Conservation (phyloP, 2,329 filamentous ascomycete genomes). For the Aspergillus candidus region DNA sequence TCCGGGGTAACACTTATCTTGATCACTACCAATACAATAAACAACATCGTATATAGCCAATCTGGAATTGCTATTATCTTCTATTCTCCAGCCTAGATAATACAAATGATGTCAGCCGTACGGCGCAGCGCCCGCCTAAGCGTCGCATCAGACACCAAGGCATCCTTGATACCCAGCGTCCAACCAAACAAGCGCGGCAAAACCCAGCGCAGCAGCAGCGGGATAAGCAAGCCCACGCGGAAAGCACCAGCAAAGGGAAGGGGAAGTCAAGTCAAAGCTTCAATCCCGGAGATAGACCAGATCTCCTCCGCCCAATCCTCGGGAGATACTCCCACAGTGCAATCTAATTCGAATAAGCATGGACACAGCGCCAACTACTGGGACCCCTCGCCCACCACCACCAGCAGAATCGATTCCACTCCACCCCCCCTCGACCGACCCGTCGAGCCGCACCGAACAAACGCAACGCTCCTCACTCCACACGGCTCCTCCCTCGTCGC, state of each 20-base stretch:
- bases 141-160: slow-evolving; percentile 17
- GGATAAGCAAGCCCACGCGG: slow-evolving; percentile 8
- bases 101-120: slow-evolving; percentile 41
- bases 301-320: too few species aligned
- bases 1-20: too few species aligned
- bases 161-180: slow-evolving; percentile 15
- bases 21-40: too few species aligned
- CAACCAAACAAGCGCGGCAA: slow-evolving; percentile 17
- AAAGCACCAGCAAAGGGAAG: slow-evolving; percentile 21
- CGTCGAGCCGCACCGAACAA: slow-evolving; percentile 44
- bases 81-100: not conserved
- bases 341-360: slow-evolving; percentile 17
- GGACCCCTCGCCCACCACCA: slow-evolving; percentile 11
- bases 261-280: slow-evolving; percentile 3
- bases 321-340: slow-evolving; percentile 1
- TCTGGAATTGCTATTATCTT: not conserved
- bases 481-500: slow-evolving; percentile 43
- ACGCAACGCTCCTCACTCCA: slow-evolving; percentile 44
- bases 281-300: too few species aligned
- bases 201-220: slow-evolving; percentile 17
- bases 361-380: slow-evolving; percentile 28
- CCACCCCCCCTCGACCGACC: slow-evolving; percentile 40
- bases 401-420: slow-evolving; percentile 41
- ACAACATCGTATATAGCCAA: too few species aligned
- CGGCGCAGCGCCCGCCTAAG: slow-evolving; percentile 48